These are phyloP conservation scores for Pythium periplocum DNA, from an alignment of 352 stramenopile species.

Conservation along the genomic window DNA sequence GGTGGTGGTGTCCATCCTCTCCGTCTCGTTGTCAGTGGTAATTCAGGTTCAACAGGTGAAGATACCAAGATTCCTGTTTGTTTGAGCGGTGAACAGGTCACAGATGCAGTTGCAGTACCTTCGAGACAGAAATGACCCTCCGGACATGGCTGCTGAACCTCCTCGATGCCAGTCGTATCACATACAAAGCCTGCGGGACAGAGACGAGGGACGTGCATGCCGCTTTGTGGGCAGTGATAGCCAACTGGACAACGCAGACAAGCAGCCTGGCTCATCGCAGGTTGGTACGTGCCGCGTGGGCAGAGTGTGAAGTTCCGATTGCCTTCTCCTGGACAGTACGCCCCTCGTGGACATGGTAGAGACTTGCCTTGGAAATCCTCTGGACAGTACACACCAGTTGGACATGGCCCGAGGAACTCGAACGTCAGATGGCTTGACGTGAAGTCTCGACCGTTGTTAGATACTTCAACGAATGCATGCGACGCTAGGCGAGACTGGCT, in stretches of 20 bases:
- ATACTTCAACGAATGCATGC: constrained; percentile 83
- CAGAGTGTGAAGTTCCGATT: constrained; percentile 94
- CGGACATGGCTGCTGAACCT: constrained; percentile 91
- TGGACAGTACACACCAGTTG: constrained; percentile 86
- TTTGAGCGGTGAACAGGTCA: constrained; percentile 64
- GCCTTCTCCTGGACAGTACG: constrained; percentile 69
- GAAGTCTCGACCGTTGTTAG: constrained; percentile 95
- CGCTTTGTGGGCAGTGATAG: constrained; percentile 91
- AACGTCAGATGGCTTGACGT: constrained; percentile 72
- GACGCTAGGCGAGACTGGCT: constrained; percentile 7
- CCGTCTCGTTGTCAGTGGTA: constrained; percentile 35
- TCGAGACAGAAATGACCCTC: constrained; percentile 94
- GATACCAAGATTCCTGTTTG: constrained; percentile 36
- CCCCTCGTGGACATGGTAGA: constrained; percentile 61
- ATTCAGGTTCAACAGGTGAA: constrained; percentile 28
- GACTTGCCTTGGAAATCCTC: constrained; percentile 34
- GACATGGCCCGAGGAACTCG: constrained; percentile 77
- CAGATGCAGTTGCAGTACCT: constrained; percentile 92
- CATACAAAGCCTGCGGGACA: constrained; percentile 95
- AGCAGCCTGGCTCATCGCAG: constrained; percentile 51
- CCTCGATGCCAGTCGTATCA: constrained; percentile 91
- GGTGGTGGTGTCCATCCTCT: constrained; percentile 13
- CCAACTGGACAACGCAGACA: constrained; percentile 94
- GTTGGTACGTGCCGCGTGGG: constrained; percentile 92
- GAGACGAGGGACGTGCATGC: constrained; percentile 90